Evolutionary conservation across 1,284 basidiomycete species (phyloP), one percentile per base, ranked within the genome.

Genomic region (Melampsora medusae): DNA sequence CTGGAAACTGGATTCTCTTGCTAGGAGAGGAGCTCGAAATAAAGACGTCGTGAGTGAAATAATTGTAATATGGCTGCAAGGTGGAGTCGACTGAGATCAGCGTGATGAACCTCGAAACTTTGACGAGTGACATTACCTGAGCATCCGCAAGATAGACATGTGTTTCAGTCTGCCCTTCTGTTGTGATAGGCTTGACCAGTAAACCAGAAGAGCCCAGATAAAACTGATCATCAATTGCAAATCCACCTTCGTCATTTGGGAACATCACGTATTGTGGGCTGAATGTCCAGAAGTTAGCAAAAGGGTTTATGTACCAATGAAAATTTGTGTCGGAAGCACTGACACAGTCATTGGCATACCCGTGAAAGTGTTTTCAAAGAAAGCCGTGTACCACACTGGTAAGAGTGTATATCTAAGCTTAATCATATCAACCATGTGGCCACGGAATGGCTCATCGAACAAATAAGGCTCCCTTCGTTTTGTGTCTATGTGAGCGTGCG

Each of bases 401-500:
- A 99, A 85, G 85, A 98, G 87, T 76, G 88, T 87, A 84, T 99
- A 99, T 61, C 97, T 86, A 78, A 98, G 85, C 48, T 91, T 88
- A 74, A 99, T 86, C 65, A 84, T 99, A 99, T 61, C 97, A 46
- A 90, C 88, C 42, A 98, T 84, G 60, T 93, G 90, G 49, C 88
- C 86, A 84, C 91, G 91, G 84, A 92, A 90, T 0, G 94, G 93
- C 81, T 97, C 91, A 19, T 93, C 92, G 70, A 92, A 88, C 0
- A 99, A 87, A 86, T 91, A 99, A 0, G 96, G 96, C 84, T 99
- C 97, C 65, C 96, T 89, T 59, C 97, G 89, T 85, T 98, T 99
- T 60, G 96, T 97, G 84, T 99, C 97, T 80, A 97, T 91, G 83
- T 98, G 95, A 4, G 96, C 97, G 84, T 99, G 97, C 0, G 96